phyloP scores from a whole-genome alignment of 495 filamentous ascomycete species.

The Delitschia confertaspora region DNA sequence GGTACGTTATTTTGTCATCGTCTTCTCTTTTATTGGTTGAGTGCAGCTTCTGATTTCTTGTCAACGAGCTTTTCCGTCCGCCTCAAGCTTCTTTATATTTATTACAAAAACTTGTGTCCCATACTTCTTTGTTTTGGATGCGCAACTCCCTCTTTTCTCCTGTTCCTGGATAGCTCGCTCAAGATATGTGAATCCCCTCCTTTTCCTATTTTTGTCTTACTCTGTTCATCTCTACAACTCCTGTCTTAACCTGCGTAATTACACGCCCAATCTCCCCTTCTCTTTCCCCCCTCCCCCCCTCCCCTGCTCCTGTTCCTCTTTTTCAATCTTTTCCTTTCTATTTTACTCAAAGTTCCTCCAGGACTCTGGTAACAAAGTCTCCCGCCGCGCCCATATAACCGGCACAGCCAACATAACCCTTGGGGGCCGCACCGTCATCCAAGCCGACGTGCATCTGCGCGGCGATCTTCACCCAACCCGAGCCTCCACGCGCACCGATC shows the following conservation, averaged over 20 bases:
- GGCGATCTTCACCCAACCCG: slow-evolving; percentile 52
- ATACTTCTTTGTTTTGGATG: too few species aligned
- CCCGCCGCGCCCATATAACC: slow-evolving; percentile 77
- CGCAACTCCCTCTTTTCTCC: background rate
- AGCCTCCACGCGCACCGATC: slow-evolving; percentile 32
- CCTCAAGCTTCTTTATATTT: too few species aligned
- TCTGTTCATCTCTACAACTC: background rate
- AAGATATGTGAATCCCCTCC: slow-evolving; percentile 1
- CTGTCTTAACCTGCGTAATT: background rate
- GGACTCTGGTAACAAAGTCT: slow-evolving; percentile 98
- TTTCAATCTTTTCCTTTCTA: background rate
- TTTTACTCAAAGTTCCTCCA: slow-evolving; percentile 29
- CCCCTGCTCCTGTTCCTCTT: background rate
- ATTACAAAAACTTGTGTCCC: too few species aligned
- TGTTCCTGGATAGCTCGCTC: background rate
- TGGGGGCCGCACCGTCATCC: slow-evolving; percentile 88
- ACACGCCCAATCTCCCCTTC: background rate
- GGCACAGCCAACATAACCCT: slow-evolving; percentile 97
- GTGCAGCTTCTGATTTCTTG: background rate
- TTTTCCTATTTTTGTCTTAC: background rate
- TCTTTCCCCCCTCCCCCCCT: background rate
- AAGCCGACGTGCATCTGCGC: slow-evolving; percentile 82
- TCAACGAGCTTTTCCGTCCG: too few species aligned
- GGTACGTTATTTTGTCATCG: slow-evolving; percentile 42
- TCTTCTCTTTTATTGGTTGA: slow-evolving; percentile 3